phyloP scores from a whole-genome alignment of 345 rosid species.

The Citrus sp. region DNA sequence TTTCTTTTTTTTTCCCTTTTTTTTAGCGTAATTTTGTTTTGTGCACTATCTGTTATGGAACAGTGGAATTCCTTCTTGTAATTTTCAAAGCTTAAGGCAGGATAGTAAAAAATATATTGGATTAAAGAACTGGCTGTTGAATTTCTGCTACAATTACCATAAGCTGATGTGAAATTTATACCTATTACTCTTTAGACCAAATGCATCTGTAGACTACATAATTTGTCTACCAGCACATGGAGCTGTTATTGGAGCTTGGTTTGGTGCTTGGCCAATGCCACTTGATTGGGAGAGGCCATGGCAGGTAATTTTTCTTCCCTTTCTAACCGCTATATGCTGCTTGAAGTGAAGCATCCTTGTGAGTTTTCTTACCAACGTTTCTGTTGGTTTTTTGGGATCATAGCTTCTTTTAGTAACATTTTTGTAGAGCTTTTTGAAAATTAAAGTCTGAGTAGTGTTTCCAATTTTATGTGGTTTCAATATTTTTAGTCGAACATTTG shows the following conservation, averaged over 20 bases:
- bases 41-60: not conserved
- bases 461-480: too few relatives aligned
- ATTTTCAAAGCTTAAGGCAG: not conserved
- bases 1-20: not conserved
- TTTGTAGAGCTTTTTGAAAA: not conserved
- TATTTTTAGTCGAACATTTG: not conserved
- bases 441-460: not conserved
- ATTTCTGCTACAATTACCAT: not conserved
- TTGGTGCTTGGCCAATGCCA: conserved; percentile 99
- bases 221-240: conserved; percentile 73
- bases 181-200: conserved; percentile 41
- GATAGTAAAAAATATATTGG: not conserved
- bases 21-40: not conserved
- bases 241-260: conserved; percentile 84
- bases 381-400: not conserved
- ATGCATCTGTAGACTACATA: conserved; percentile 58
- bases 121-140: not conserved
- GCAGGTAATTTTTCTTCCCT: conserved; percentile 57
- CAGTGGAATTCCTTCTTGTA: not conserved
- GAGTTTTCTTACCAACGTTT: not conserved
- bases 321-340: not conserved
- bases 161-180: conserved; percentile 13
- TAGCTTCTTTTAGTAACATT: not conserved
- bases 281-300: conserved; percentile 99
- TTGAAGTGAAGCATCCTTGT: not conserved